phyloP scores from a whole-genome alignment of 2,329 filamentous ascomycete species.

The Stenocarpella maydis region DNA sequence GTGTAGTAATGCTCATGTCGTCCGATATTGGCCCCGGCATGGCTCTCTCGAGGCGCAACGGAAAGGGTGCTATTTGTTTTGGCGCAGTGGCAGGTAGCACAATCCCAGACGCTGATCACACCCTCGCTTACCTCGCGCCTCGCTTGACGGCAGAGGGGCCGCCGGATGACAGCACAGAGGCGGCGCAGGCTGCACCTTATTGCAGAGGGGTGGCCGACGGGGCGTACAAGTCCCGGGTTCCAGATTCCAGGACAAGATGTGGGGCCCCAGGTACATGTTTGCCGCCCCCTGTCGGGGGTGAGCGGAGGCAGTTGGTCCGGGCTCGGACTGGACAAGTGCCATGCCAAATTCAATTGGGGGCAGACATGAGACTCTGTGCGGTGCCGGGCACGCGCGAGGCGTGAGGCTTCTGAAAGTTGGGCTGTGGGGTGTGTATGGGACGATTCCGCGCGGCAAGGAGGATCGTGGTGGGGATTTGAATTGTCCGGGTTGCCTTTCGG shows the following conservation, averaged over 20 bases:
- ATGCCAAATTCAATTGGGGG: conserved; percentile 9
- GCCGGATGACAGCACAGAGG: conserved; percentile 8
- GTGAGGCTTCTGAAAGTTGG: background rate
- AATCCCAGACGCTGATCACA: conserved; percentile 19
- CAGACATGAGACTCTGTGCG: background rate
- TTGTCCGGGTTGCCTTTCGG: background rate
- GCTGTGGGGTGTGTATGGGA: conserved; percentile 6
- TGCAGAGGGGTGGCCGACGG: background rate
- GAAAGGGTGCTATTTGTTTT: background rate
- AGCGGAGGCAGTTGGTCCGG: background rate
- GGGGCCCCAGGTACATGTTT: background rate
- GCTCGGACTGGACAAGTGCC: conserved; percentile 11
- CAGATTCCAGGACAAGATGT: conserved; percentile 18
- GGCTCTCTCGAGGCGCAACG: background rate
- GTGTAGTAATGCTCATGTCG: background rate
- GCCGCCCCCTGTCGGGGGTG: background rate
- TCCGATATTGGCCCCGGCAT: background rate
- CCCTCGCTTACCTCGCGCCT: conserved; percentile 21
- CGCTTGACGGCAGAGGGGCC: background rate
- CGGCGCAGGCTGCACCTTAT: conserved; percentile 9
- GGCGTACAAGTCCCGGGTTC: conserved; percentile 3
- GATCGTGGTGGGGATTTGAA: background rate
- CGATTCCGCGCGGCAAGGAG: background rate
- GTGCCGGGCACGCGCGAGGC: background rate
- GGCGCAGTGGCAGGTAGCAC: conserved; percentile 7